Evolutionary conservation across 1,284 basidiomycete species (phyloP).

Genomic region (Meripilus lineatus): DNA sequence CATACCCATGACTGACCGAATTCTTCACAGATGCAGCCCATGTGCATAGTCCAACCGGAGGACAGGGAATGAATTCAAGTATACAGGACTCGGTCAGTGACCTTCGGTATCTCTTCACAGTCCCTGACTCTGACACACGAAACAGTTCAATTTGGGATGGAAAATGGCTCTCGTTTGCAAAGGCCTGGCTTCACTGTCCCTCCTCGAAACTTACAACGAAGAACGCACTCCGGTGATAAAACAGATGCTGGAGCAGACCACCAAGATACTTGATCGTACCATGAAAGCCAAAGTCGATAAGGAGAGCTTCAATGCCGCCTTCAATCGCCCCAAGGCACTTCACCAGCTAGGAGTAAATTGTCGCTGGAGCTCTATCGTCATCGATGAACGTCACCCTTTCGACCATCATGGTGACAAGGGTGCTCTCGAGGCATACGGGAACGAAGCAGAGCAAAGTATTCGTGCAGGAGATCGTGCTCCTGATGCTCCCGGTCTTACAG

Average conservation of each 20-base stretch:
- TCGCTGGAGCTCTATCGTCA: constrained; percentile 37
- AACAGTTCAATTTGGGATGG: constrained; percentile 23
- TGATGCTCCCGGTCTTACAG: constrained; percentile 30
- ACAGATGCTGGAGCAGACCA: constrained; percentile 5
- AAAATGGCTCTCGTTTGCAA: constrained; percentile 20
- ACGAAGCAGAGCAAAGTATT: constrained; percentile 15
- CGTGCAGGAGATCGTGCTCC: constrained; percentile 40
- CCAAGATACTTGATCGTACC: constrained; percentile 6
- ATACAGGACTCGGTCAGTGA: constrained; percentile 17
- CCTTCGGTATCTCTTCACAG: background rate
- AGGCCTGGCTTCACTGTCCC: constrained; percentile 8
- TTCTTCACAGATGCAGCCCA: constrained; percentile 15
- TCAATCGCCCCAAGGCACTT: constrained; percentile 13
- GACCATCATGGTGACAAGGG: background rate
- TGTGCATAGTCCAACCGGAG: constrained; percentile 19
- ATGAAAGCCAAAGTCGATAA: constrained; percentile 1
- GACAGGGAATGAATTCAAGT: constrained; percentile 21
- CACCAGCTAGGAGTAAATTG: constrained; percentile 41
- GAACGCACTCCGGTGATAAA: background rate
- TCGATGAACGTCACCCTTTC: constrained; percentile 30
- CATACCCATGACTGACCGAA: background rate
- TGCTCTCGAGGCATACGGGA: background rate
- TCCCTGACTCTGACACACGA: background rate
- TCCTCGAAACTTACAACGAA: constrained; percentile 12
- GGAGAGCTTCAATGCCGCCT: background rate